Evolutionary conservation across 768 basidiomycete genomes (phyloP).

Genomic region (Boletus subcaerulescens): DNA sequence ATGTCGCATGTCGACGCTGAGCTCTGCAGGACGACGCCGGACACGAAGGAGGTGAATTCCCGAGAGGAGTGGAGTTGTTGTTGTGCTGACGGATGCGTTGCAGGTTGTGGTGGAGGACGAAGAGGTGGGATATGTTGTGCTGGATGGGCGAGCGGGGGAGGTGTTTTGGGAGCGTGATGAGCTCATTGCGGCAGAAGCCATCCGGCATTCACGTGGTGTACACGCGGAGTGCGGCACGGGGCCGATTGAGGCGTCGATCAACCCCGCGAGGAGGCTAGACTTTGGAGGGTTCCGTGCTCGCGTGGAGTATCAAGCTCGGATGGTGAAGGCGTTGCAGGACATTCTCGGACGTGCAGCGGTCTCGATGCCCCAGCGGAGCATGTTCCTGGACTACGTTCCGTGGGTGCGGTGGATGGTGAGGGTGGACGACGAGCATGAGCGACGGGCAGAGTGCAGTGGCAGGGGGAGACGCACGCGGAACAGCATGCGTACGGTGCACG

Average conservation of each 20-base stretch:
- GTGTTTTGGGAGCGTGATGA: conserved; percentile 44
- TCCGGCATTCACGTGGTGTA: conserved; percentile 46
- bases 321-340: conserved; percentile 46
- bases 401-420: conserved; percentile 61
- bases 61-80: neutral
- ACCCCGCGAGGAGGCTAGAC: conserved; percentile 28
- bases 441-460: conserved; percentile 12
- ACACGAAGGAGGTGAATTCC: conserved; percentile 41
- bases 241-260: conserved; percentile 35
- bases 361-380: conserved; percentile 41
- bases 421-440: conserved; percentile 52
- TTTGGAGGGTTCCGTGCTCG: conserved; percentile 35
- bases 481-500: conserved; percentile 46
- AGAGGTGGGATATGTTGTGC: conserved; percentile 49
- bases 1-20: conserved; percentile 56
- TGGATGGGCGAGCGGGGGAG: conserved; percentile 26
- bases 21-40: conserved; percentile 37
- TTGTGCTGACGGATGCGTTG: conserved; percentile 8
- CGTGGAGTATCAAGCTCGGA: conserved; percentile 42
- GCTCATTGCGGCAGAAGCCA: conserved; percentile 47
- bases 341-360: conserved; percentile 32
- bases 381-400: conserved; percentile 71
- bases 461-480: conserved; percentile 46
- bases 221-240: conserved; percentile 31
- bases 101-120: conserved; percentile 46